Evolutionary conservation across 495 filamentous ascomycete genomes (phyloP).

Genomic region (Sordaria brevicollis): DNA sequence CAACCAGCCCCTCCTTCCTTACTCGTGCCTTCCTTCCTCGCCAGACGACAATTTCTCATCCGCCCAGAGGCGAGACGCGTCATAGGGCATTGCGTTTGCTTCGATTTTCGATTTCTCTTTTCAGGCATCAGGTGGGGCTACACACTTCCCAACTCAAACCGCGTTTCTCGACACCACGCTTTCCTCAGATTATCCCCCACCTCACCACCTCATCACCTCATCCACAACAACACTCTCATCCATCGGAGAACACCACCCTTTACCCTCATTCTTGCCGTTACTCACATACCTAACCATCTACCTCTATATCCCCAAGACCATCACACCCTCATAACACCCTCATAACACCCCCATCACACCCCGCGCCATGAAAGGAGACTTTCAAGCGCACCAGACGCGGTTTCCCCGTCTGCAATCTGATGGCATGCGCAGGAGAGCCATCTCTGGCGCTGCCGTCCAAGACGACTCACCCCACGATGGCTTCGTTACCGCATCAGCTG

Average conservation of each 20-base stretch:
- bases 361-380: not conserved
- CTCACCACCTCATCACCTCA: too few relatives aligned
- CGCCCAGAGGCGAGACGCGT: not conserved
- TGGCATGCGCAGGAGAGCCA: not conserved
- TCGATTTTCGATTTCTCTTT: too few relatives aligned
- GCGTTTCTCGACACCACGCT: not conserved
- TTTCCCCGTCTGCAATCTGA: not conserved
- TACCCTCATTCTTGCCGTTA: not conserved
- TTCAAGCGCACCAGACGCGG: not conserved
- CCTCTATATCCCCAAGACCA: not conserved
- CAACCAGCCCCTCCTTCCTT: not conserved
- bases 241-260: not conserved
- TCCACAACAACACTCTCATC: too few relatives aligned
- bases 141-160: not conserved
- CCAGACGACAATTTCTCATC: not conserved
- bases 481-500: not conserved
- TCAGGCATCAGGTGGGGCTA: too few relatives aligned
- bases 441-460: not conserved
- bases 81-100: not conserved
- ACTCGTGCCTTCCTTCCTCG: not conserved
- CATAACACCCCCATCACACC: too few relatives aligned
- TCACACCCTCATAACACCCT: too few relatives aligned
- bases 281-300: too few relatives aligned
- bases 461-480: not conserved
- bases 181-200: not conserved